These are phyloP conservation scores for Aureobasidium uvarum DNA, from an alignment of 2,329 filamentous ascomycete genomes.

Conservation along the genomic window DNA sequence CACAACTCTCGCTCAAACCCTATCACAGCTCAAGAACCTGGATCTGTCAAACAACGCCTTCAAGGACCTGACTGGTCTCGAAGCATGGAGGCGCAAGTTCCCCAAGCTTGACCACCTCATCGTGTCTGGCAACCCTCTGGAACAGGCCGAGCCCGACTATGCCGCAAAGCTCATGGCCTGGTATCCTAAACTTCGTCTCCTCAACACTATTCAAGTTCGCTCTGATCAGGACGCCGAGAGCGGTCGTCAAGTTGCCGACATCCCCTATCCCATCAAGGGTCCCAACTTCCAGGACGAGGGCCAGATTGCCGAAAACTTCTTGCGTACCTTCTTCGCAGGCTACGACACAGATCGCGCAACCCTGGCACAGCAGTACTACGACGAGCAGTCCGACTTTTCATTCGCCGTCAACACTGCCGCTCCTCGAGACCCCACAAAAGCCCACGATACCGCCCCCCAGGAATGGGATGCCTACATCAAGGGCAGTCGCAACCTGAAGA, in stretches of 20 bases:
- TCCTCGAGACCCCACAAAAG: constrained; percentile 46
- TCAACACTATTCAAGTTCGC: constrained; percentile 74
- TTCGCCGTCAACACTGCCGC: constrained; percentile 66
- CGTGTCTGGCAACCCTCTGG: constrained; percentile 71
- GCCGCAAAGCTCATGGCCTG: constrained; percentile 69
- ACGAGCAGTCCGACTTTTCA: constrained; percentile 72
- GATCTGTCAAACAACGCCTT: constrained; percentile 86
- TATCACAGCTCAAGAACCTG: constrained; percentile 83
- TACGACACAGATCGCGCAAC: constrained; percentile 70
- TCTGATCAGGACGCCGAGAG: constrained; percentile 67
- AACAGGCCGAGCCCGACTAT: constrained; percentile 51
- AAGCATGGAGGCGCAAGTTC: constrained; percentile 77
- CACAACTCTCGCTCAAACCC: constrained; percentile 70
- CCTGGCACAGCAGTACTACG: constrained; percentile 68
- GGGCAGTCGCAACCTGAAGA: constrained; percentile 73
- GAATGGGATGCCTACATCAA: constrained; percentile 75
- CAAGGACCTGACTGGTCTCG: constrained; percentile 63
- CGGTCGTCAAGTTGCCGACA: constrained; percentile 52
- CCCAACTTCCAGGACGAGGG: constrained; percentile 72
- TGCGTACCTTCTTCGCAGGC: constrained; percentile 68
- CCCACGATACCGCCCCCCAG: constrained; percentile 45
- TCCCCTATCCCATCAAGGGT: constrained; percentile 60
- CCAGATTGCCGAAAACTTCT: constrained; percentile 71
- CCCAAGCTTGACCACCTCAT: constrained; percentile 76
- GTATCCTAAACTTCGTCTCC: constrained; percentile 75